Evolutionary conservation across 2,329 filamentous ascomycete genomes (phyloP), one percentile per base, ranked within the genome.

Genomic region (Monilinia polystroma): DNA sequence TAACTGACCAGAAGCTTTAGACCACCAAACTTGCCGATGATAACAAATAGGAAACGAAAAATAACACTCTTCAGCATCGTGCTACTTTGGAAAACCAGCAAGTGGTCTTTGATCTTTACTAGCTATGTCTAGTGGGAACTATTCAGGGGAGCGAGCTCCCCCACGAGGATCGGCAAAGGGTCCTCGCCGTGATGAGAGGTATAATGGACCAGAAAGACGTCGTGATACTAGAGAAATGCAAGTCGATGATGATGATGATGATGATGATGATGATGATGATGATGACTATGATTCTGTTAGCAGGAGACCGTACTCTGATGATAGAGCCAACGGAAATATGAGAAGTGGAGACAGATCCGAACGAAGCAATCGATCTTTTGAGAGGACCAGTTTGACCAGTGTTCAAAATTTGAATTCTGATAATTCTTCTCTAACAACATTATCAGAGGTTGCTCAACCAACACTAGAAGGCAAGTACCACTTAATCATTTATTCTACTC

Each of bases 381-480:
- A 60, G 58, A 18, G 38, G 58, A 51, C 3, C 29, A 62, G 45
- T 49, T 62, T 26, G 58, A 52, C n/a, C 23, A 62, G 26, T 12
- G 18, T n/a, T 20, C 58, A 62, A 38, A 45, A n/a, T 41, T 23
- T 49, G 29, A 38, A 62, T 11, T 51, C 45, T 38, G 35, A 38
- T 62, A 52, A 32, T 26, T 41, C 20, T 20, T 52, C 58, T 62
- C 29, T 47, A 26, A 38, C 7, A 60, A 26, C 18, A 59, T 20
- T 20, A 38, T 8, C 45, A 23, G 38, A 23, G 23, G 45, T 38
- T 20, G 18, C 23, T 7, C 45, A 23, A 60, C 16, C 20, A 18
- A 4, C 11, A 51, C 26, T 32, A 20, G 35, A 16, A 51, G 58
- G 58, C 29, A 62, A 62, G 58, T 62, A 41, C 32, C n/a, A 26